A percentile compares a stretch with the other conserved stretches of the same genome.
phyloP scores from a whole-genome alignment of 192 early-diverging fungal species.

The Mortierella antarctica region DNA sequence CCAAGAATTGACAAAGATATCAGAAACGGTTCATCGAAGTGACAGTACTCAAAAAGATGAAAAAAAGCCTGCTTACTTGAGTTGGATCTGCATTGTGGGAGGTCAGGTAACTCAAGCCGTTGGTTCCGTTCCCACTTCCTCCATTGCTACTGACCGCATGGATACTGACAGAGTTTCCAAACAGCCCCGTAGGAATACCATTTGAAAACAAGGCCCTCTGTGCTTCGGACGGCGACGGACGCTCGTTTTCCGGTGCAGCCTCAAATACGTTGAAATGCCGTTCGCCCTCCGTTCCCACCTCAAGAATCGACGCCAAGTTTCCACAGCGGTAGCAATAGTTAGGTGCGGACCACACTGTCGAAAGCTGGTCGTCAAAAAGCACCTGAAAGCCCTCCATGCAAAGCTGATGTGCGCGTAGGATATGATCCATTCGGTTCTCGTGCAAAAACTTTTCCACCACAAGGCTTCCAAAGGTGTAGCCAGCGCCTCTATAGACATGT shows the following conservation, averaged over 20 bases:
- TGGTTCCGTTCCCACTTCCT: conserved; percentile 1
- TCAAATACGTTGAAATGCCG: conserved; percentile 92
- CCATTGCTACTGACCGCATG: conserved; percentile 2
- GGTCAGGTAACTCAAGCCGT: conserved; percentile 1
- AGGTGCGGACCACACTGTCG: conserved; percentile 90
- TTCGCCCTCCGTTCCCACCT: conserved; percentile 79
- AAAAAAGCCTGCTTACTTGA: conserved; percentile 25
- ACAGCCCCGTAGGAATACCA: conserved; percentile 18
- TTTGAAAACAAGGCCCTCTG: conserved; percentile 41
- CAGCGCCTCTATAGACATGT: conserved; percentile 74
- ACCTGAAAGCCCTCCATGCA: conserved; percentile 88
- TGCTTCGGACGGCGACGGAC: conserved; percentile 39
- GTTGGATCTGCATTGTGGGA: conserved; percentile 13
- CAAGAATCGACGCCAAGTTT: conserved; percentile 85
- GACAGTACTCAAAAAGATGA: neutral
- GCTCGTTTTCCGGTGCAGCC: conserved; percentile 84
- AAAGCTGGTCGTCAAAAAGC: conserved; percentile 85
- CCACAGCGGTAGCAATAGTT: conserved; percentile 91
- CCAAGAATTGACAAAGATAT: neutral
- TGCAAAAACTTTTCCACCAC: conserved; percentile 85
- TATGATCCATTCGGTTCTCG: conserved; percentile 81
- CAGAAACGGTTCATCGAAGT: neutral
- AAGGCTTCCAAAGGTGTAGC: conserved; percentile 86
- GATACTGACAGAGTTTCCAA: neutral
- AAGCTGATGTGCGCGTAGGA: conserved; percentile 87